Conservation (phyloP, 306 rosid genomes). For the Pterocarpus macrocarpus region DNA sequence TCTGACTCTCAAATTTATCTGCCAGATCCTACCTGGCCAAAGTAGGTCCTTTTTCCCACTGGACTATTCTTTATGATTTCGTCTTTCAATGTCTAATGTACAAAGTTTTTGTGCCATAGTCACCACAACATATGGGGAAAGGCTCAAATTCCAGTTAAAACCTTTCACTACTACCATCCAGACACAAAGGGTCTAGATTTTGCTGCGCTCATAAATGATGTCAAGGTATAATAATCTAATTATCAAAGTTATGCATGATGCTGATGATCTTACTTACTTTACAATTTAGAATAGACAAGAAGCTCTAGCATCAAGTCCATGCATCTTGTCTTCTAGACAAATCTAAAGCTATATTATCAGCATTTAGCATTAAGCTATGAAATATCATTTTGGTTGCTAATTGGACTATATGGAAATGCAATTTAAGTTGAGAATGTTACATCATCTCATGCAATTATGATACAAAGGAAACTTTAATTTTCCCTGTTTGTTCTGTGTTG, state of each 20-base stretch:
- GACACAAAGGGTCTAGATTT: conserved; percentile 81
- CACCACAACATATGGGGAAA: conserved; percentile 93
- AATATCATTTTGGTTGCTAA: not conserved
- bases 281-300: not conserved
- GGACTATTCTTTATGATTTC: conserved; percentile 9
- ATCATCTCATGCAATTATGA: not conserved
- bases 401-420: not conserved
- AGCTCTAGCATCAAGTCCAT: not conserved
- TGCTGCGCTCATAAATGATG: conserved; percentile 71
- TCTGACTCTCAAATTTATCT: conserved; percentile 79
- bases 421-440: not conserved
- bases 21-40: conserved; percentile 88
- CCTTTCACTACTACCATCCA: conserved; percentile 78
- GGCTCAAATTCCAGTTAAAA: conserved; percentile 76
- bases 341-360: conserved; percentile 3
- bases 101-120: conserved; percentile 50
- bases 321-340: conserved; percentile 15
- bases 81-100: conserved; percentile 34
- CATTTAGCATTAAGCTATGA: conserved; percentile 8
- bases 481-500: conserved; percentile 7
- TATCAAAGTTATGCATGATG: not conserved
- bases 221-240: conserved; percentile 50
- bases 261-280: not conserved
- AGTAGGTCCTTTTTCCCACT: conserved; percentile 55
- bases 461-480: conserved; percentile 10